Evolutionary conservation across 1,284 basidiomycete species (phyloP).

Genomic region (Cutaneotrichosporon sp.): DNA sequence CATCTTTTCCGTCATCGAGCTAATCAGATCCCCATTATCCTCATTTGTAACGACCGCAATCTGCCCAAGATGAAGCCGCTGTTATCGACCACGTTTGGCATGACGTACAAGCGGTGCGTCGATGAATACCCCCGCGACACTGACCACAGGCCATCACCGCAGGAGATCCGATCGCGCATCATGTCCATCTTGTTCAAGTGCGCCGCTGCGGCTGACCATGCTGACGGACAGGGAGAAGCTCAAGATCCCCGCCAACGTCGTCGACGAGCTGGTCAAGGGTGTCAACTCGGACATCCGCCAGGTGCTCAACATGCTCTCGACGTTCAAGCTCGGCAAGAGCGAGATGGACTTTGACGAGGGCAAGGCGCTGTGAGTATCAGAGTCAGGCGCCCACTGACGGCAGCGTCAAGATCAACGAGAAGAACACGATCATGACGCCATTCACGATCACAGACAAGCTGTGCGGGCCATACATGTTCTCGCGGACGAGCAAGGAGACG

Average conservation of each 20-base stretch:
- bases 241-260: constrained; percentile 80
- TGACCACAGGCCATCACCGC: constrained; percentile 62
- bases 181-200: constrained; percentile 85
- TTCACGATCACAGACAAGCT: constrained; percentile 83
- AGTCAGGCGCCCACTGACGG: not conserved
- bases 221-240: constrained; percentile 69
- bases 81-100: constrained; percentile 63
- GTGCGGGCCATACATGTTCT: constrained; percentile 83
- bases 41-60: constrained; percentile 88
- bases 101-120: constrained; percentile 69
- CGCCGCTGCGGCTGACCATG: constrained; percentile 25
- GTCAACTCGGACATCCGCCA: constrained; percentile 93
- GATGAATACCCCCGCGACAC: not conserved
- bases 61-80: constrained; percentile 90
- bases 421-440: constrained; percentile 82
- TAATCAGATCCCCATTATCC: constrained; percentile 84
- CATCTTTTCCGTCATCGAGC: not conserved
- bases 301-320: constrained; percentile 95
- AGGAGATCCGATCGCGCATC: constrained; percentile 72
- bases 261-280: constrained; percentile 84
- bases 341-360: constrained; percentile 86
- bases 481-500: constrained; percentile 69
- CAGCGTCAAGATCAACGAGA: constrained; percentile 84
- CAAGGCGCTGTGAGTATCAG: constrained; percentile 66
- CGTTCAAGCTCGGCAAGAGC: constrained; percentile 77